These are phyloP conservation scores for Musa troglodytarum DNA, from an alignment of 176 grass and related monocot genomes.

Conservation along the genomic window DNA sequence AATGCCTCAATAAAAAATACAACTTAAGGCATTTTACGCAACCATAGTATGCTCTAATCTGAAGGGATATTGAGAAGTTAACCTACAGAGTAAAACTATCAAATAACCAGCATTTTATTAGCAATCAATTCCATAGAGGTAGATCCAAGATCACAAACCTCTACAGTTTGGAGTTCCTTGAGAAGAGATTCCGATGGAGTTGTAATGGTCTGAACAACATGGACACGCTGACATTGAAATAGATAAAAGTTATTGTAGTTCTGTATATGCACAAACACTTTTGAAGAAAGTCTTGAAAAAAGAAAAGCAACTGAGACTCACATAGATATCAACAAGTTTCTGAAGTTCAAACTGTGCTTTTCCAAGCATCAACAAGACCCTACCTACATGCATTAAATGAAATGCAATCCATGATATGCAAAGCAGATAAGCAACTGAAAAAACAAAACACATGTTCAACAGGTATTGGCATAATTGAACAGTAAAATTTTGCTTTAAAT, in stretches of 20 bases:
- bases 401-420: not conserved
- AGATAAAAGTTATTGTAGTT: slow-evolving; percentile 18
- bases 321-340: slow-evolving; percentile 81
- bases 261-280: slow-evolving; percentile 8
- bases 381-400: slow-evolving; percentile 37
- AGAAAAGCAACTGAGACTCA: slow-evolving; percentile 35
- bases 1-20: not conserved
- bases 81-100: not conserved
- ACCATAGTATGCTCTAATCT: not conserved
- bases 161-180: slow-evolving; percentile 93
- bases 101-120: not conserved
- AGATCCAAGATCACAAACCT: slow-evolving; percentile 45
- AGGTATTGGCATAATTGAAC: not conserved
- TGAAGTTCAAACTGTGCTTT: slow-evolving; percentile 85
- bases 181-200: slow-evolving; percentile 97
- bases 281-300: not conserved
- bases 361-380: slow-evolving; percentile 70
- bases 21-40: not conserved
- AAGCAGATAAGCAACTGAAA: not conserved
- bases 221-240: slow-evolving; percentile 46
- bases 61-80: not conserved
- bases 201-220: slow-evolving; percentile 82
- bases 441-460: not conserved
- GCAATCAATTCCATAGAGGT: slow-evolving; percentile 16
- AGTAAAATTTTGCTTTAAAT: not conserved